Percentiles rank a stretch among this genome's conserved stretches.
These are phyloP conservation scores for Lentinula aciculospora DNA, from an alignment of 768 basidiomycete species.

Conservation along the genomic window DNA sequence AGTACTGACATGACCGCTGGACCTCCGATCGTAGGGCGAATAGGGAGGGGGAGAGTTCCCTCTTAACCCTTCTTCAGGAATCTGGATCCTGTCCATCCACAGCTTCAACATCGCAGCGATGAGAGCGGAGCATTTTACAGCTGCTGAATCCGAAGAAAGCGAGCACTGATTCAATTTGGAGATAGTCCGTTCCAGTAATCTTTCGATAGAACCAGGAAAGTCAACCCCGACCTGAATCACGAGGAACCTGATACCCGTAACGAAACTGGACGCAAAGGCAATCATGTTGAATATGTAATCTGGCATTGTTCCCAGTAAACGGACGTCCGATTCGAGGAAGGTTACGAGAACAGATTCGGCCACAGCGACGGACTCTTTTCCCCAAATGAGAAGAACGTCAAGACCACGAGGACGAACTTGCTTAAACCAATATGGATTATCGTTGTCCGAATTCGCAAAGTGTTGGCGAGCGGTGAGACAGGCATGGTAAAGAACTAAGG, in stretches of 20 bases:
- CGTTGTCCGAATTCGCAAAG: not conserved
- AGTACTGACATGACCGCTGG: not conserved
- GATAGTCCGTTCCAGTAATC: not conserved
- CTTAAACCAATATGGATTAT: not conserved
- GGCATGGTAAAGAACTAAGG: not conserved
- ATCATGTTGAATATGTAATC: conserved; percentile 34
- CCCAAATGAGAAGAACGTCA: conserved; percentile 29
- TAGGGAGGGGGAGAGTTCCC: not conserved
- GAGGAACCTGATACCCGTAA: conserved; percentile 2
- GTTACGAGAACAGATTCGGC: conserved; percentile 29
- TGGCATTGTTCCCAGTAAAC: conserved; percentile 28
- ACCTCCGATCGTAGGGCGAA: not conserved
- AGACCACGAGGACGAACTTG: conserved; percentile 25
- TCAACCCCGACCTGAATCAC: not conserved
- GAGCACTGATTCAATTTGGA: not conserved
- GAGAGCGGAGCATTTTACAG: not conserved
- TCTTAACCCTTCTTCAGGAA: not conserved
- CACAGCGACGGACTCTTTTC: conserved; percentile 28
- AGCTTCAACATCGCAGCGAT: not conserved
- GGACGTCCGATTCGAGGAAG: conserved; percentile 23
- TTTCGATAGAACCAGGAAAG: conserved; percentile 1
- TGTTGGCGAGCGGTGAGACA: not conserved
- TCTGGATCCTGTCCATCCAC: not conserved
- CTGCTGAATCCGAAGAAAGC: not conserved
- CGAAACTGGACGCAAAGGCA: conserved; percentile 27